Conservation (phyloP, 2,329 filamentous ascomycete species). For the Ascosphaera apis region DNA sequence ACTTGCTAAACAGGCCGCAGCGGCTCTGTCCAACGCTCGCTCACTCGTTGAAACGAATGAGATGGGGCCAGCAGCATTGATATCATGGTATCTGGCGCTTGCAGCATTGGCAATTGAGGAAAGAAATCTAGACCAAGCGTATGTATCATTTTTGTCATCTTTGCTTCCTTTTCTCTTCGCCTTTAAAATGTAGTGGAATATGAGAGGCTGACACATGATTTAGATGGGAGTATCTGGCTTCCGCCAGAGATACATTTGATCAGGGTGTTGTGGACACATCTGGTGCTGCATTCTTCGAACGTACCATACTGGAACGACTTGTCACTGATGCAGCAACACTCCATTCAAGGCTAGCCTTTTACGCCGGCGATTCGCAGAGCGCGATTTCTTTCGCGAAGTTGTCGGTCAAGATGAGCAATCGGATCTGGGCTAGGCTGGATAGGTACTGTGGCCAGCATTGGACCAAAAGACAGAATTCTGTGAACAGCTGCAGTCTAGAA, state of each 20-base stretch:
- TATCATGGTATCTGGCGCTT: constrained; percentile 44
- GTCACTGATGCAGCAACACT: constrained; percentile 39
- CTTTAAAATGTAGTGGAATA: constrained; percentile 22
- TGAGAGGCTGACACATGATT: too few species aligned
- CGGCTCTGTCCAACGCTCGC: constrained; percentile 35
- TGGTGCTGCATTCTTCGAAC: constrained; percentile 16
- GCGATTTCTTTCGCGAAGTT: constrained; percentile 26
- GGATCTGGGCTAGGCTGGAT: constrained; percentile 29
- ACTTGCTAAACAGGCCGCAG: constrained; percentile 33
- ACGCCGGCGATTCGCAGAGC: constrained; percentile 23
- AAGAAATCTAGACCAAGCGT: constrained; percentile 40
- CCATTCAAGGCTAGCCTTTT: constrained; percentile 41
- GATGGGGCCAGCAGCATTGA: constrained; percentile 21
- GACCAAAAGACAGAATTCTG: constrained; percentile 11
- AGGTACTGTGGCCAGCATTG: constrained; percentile 17
- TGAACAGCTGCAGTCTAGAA: constrained; percentile 3
- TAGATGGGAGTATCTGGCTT: not conserved
- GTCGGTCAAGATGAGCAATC: constrained; percentile 25
- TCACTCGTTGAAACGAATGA: constrained; percentile 20
- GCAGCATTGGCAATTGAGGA: constrained; percentile 52
- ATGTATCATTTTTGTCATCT: constrained; percentile 10
- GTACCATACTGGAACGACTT: constrained; percentile 27
- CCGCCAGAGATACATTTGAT: constrained; percentile 10
- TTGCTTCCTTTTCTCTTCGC: constrained; percentile 19
- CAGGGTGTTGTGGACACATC: constrained; percentile 11